Base-by-base conservation (phyloP, 2,329 filamentous ascomycete species). In the Dothidotthia symphoricarpi region DNA sequence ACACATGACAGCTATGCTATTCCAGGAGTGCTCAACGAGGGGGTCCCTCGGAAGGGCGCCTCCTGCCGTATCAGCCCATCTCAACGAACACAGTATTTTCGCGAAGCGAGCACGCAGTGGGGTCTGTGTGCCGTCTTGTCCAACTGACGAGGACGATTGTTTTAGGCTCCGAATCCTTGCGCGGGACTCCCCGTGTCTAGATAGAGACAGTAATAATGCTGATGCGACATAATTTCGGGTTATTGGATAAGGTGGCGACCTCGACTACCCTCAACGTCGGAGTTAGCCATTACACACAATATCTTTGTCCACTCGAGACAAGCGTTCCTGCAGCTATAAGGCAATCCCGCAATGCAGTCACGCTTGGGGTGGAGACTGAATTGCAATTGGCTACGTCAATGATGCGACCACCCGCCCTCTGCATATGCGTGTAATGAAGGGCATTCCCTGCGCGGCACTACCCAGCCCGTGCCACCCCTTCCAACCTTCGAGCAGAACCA, bases 341-440 rank as follows among this genome's bases (percentile, higher is more conserved):
- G 59, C 51, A 49, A 55, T 61, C 54, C 59, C 59, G 60, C 61
- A 50, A 54, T 52, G 49, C 51, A 53, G 47, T 36, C 45, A 39
- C 36, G 45, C 57, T 56, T 56, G 49, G 38, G 37, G 30, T 24
- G 28, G 13, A 13, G 27, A 31, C 25, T 37, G 28, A 29, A 27
- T 12, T 27, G n/a, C 46, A 42, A 63, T 64, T 64, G 63, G 61
- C 16, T 39, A 43, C 39, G 53, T 57, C 47, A 39, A 35, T 49
- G 29, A 53, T 65, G 63, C 59, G 64, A 42, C 36, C 49, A 61
- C 61, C 63, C 63, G 63, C 51, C n/a, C 44, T 47, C 43, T 65
- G 61, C 63, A 65, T 63, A 63, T 66, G 63, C 61, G 45, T 63
- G 61, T 62, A 53, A 63, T 61, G 48, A 48, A 55, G 53, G 47